Evolutionary conservation across 2,329 filamentous ascomycete genomes (phyloP), one percentile per base, ranked within the genome.

Genomic region (Trichoderma sp.): DNA sequence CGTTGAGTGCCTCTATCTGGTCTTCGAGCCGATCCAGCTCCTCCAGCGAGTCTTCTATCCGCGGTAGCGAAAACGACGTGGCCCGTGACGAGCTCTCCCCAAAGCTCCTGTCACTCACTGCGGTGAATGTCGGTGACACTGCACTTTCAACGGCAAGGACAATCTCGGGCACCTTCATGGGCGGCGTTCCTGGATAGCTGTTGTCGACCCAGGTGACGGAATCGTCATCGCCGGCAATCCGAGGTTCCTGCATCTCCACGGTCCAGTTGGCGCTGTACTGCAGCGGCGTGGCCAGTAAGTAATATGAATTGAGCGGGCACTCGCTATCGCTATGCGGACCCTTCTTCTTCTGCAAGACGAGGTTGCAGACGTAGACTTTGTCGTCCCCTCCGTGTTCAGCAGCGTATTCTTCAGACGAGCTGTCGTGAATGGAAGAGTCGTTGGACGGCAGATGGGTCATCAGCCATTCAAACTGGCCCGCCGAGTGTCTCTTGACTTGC

Each of bases 11-110:
- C 68, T 89, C 86, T 10, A 88, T 78, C 57, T 87, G 80, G 39
- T 89, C 86, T 68, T 89, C 85, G 17, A 89, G 78, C 66, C 80
- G 78, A 71, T 89, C 87, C 21, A 89, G 77, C 67, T 85, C 85
- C 72, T 87, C 86, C 9, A 89, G 76, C 1, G 86, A 88, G 71
- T 88, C 86, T 71, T 89, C 87, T 57, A 89, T 88, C 19, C 85
- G 82, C 28, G 81, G 76, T 14, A 78, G 75, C 1, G 69, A 78
- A 67, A 70, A 74, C 6, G 74, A 77, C 0, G 71, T 74, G 6
- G 71, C 61, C 30, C 70, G 69, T 26, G 75, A 75, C 19, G 74
- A 74, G n/a, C 67, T 69, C 14, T 76, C 73, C 10, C 76, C 71
- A 67, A 78, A 77, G 55, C 73, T 78, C 66, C 70, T 69, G 52